Percentiles rank a stretch among this genome's conserved stretches.
Conservation (phyloP, 1,284 basidiomycete genomes). For the Neolentinus lepideus region DNA sequence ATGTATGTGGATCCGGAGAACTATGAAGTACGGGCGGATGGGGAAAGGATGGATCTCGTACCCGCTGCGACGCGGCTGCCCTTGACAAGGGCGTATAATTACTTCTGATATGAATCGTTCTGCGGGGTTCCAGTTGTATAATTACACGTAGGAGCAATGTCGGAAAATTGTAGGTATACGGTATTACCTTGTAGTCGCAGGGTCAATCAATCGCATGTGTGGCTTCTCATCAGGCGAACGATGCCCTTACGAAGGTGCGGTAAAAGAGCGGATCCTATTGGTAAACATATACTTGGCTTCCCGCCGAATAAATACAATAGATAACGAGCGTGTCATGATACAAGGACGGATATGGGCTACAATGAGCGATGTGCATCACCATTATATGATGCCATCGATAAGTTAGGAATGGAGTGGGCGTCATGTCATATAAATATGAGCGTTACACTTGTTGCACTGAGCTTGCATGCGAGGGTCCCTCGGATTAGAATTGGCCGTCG, state of each 20-base stretch:
- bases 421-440: neutral
- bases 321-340: neutral
- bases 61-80: conserved; percentile 65
- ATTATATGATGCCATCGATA: neutral
- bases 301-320: neutral
- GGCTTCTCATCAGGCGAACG: neutral
- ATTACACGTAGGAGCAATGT: neutral
- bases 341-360: neutral
- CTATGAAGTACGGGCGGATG: conserved; percentile 84
- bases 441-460: neutral
- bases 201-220: no score
- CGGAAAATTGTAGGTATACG: neutral
- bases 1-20: conserved; percentile 92
- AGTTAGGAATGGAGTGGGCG: neutral
- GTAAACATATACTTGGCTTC: neutral
- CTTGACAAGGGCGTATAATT: conserved; percentile 64
- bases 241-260: neutral
- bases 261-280: no score
- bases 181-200: no score
- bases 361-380: neutral
- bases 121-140: neutral
- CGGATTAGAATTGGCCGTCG: neutral
- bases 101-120: conserved; percentile 42
- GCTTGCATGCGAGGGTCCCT: neutral
- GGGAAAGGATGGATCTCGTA: conserved; percentile 65